Conservation (phyloP, 306 rosid genomes). For the Dicorynia guianensis region DNA sequence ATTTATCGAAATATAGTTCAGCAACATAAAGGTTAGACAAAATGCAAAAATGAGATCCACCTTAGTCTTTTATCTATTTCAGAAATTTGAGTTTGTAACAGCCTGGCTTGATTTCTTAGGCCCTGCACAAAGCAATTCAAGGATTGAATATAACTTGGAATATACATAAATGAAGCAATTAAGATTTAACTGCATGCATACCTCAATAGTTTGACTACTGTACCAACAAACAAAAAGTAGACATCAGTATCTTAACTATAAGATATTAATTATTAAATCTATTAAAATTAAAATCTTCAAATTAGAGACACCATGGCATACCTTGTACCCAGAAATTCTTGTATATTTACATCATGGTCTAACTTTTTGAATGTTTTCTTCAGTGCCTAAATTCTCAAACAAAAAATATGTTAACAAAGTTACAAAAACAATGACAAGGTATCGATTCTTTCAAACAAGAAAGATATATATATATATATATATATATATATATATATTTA, state of each 20-base stretch:
- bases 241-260: constrained; percentile 13
- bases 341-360: constrained; percentile 78
- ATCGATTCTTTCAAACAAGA: not conserved
- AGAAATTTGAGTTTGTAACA: constrained; percentile 61
- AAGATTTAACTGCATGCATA: constrained; percentile 36
- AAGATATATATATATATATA: constrained; percentile 2
- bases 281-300: not conserved
- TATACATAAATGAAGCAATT: constrained; percentile 9
- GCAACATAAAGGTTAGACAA: not conserved
- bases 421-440: constrained; percentile 22
- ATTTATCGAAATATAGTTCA: not conserved
- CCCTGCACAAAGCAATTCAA: constrained; percentile 55
- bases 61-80: constrained; percentile 74
- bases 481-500: too few relatives aligned
- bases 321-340: constrained; percentile 77
- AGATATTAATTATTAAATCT: constrained; percentile 3
- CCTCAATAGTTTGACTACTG: constrained; percentile 88
- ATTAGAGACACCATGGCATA: constrained; percentile 31
- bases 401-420: constrained; percentile 38
- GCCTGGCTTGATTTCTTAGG: constrained; percentile 57
- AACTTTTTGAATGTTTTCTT: constrained; percentile 72
- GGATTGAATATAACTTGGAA: not conserved
- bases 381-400: constrained; percentile 64
- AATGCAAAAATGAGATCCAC: constrained; percentile 41
- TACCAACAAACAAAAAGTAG: constrained; percentile 32